Base-by-base conservation (phyloP, 352 stramenopile species). In the Pythium monospermum region DNA sequence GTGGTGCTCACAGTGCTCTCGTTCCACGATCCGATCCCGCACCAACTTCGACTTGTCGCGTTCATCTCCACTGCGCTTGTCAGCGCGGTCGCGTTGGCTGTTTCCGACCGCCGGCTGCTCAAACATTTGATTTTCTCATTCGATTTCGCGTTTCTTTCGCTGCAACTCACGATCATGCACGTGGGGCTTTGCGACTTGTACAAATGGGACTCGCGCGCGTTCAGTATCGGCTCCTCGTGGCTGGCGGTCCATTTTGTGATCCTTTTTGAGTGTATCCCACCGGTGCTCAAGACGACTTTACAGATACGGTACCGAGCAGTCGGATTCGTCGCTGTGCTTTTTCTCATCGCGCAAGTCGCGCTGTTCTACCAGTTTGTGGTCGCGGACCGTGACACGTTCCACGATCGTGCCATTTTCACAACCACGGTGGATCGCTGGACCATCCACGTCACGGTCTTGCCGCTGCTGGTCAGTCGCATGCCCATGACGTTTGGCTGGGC, bases 121-220 rank as follows among this genome's bases (percentile, higher is more conserved):
- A 45, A 57, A 8, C 50, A 57, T 15, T 36, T 73, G 25, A 28
- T 68, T 15, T 59, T 60, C 19, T 73, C 62, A 19, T 78, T 78
- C 40, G 69, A 78, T 33, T 71, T 73, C 27, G 33, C 47, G 3
- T 73, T 73, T 28, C 41, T 73, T 16, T 68, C 65, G 26, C 26
- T 71, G 19, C 65, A 78, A 52, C 40, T 73, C 28, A 63, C 59
- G 2, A 12, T 68, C 16, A 50, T 57, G 13, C 57, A 70, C 38
- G 7, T 69, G 3, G 64, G 57, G 6, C 30, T 66, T 2, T 69
- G 62, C 19, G 61, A 73, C 40, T 22, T 78, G 12, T 61, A 71
- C 22, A 21, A 23, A 4, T 78, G 65, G 69, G 63, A 75, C 39
- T 37, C 23, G 0, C 49, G 56, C 0, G 41, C 45, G 6, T 36